Evolutionary conservation across 352 stramenopile genomes (phyloP).

Genomic region (Phytophthora citricola): DNA sequence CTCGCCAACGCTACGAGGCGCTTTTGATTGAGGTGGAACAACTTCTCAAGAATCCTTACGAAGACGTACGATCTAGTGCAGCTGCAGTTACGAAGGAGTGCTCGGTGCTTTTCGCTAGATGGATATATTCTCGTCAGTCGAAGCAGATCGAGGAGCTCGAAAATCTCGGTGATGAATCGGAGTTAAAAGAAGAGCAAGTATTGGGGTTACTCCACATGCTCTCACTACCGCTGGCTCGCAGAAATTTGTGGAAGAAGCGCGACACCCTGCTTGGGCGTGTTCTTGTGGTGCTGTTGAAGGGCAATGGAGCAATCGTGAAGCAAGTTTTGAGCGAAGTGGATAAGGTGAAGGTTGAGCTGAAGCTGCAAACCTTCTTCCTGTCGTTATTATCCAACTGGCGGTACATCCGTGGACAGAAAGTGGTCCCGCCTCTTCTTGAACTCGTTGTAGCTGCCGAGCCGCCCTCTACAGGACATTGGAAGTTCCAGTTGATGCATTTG

Average conservation of each 20-base stretch:
- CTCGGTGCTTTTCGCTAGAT: conserved; percentile 59
- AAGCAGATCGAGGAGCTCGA: conserved; percentile 57
- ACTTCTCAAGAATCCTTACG: conserved; percentile 66
- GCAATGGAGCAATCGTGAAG: conserved; percentile 57
- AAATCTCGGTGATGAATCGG: conserved; percentile 29
- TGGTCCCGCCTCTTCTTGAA: conserved; percentile 32
- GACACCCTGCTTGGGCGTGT: conserved; percentile 46
- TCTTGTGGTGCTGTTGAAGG: conserved; percentile 53
- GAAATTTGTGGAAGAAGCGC: conserved; percentile 58
- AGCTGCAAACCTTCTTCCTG: conserved; percentile 65
- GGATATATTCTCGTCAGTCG: conserved; percentile 54
- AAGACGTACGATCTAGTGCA: conserved; percentile 52
- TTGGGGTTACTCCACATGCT: conserved; percentile 49
- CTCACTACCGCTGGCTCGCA: conserved; percentile 43
- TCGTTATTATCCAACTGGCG: conserved; percentile 59
- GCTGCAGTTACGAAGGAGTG: conserved; percentile 57
- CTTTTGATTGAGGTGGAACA: conserved; percentile 56
- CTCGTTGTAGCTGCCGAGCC: conserved; percentile 51
- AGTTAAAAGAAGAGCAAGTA: conserved; percentile 54
- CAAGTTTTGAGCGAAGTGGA: conserved; percentile 58
- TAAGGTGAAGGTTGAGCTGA: conserved; percentile 63
- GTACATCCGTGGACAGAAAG: conserved; percentile 40
- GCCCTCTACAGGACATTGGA: conserved; percentile 63
- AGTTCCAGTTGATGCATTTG: conserved; percentile 80
- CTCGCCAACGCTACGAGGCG: conserved; percentile 44